These are phyloP conservation scores for Sherardia arvensis DNA, from an alignment of 257 asterid species.

Conservation along the genomic window DNA sequence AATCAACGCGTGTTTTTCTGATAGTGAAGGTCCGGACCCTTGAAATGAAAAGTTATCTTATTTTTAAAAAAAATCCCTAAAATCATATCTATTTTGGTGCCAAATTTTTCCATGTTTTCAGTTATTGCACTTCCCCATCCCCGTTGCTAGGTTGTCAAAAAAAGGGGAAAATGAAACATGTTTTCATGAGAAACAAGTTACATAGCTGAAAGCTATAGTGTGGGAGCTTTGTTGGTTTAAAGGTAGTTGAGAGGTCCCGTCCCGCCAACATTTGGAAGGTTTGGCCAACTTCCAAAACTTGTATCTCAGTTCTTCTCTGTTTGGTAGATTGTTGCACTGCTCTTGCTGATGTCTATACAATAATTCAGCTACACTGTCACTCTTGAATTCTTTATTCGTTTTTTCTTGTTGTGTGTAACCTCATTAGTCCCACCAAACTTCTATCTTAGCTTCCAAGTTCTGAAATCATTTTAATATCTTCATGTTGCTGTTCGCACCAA, in stretches of 20 bases:
- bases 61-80: too few relatives aligned
- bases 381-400: conserved; percentile 7
- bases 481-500: conserved; percentile 19
- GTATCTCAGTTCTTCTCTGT: conserved; percentile 15
- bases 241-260: conserved; percentile 6
- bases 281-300: conserved; percentile 1
- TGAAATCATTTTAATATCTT: conserved; percentile 27
- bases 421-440: conserved; percentile 29
- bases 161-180: background rate
- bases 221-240: background rate
- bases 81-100: too few relatives aligned
- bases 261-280: conserved; percentile 3
- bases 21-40: too few relatives aligned
- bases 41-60: too few relatives aligned
- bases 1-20: too few relatives aligned
- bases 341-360: conserved; percentile 22
- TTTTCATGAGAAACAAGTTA: background rate
- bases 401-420: conserved; percentile 6
- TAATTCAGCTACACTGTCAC: background rate
- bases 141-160: too few relatives aligned
- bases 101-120: too few relatives aligned
- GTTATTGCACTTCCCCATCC: too few relatives aligned
- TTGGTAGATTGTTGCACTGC: conserved; percentile 45
- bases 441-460: conserved; percentile 48
- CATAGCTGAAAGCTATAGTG: background rate